A percentile compares a stretch with the other conserved stretches of the same genome.
Evolutionary conservation across 2,329 filamentous ascomycete genomes (phyloP).

Genomic region (Colletotrichum sublineola): DNA sequence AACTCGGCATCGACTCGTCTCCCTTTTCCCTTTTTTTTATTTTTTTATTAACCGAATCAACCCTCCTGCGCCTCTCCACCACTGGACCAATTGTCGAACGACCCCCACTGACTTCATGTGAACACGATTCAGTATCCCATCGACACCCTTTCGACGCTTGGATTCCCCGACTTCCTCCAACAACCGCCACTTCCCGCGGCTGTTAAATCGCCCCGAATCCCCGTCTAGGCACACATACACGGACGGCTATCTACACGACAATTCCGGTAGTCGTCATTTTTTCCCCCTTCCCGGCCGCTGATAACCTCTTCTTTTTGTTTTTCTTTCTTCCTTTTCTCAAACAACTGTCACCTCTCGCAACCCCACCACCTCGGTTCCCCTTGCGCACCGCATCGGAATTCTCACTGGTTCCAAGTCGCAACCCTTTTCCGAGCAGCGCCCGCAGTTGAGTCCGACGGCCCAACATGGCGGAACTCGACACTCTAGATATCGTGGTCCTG

Average conservation of each 20-base stretch:
- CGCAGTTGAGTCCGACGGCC: constrained; percentile 25
- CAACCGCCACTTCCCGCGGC: constrained; percentile 35
- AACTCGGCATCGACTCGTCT: constrained; percentile 24
- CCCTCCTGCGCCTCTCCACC: constrained; percentile 3
- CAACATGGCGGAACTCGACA: constrained; percentile 93
- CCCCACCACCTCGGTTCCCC: constrained; percentile 25
- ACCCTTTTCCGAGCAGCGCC: constrained; percentile 10
- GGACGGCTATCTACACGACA: constrained; percentile 29
- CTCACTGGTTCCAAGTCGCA: constrained; percentile 17
- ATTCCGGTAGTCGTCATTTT: constrained; percentile 20
- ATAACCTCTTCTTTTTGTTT: constrained; percentile 6
- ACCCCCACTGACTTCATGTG: constrained; percentile 41
- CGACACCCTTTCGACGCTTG: constrained; percentile 14
- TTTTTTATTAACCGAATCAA: background rate
- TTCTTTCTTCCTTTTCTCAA: background rate
- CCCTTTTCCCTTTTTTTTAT: background rate
- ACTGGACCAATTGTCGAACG: constrained; percentile 31
- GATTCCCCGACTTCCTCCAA: constrained; percentile 29
- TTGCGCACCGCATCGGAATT: constrained; percentile 13
- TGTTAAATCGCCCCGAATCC: constrained; percentile 21
- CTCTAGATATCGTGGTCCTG: constrained; percentile 93
- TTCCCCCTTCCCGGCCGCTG: constrained; percentile 3
- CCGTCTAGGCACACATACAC: constrained; percentile 16
- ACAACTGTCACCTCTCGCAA: background rate
- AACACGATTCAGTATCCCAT: constrained; percentile 40